A percentile compares a stretch with the other conserved stretches of the same genome.
Conservation (phyloP, 352 stramenopile genomes). For the Phytophthora macrochlamydospora region DNA sequence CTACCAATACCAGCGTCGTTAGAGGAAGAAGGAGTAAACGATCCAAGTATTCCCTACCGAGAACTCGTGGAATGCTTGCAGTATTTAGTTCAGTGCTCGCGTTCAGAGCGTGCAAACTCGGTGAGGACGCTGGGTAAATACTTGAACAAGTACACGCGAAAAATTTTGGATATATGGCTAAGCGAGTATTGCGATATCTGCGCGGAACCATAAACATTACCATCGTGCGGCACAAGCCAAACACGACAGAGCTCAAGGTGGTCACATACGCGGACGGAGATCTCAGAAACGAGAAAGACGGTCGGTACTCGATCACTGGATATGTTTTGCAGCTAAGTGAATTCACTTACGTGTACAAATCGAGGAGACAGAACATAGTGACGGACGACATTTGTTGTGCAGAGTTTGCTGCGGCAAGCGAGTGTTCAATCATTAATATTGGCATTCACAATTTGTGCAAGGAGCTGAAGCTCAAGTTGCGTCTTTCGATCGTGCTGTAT, state of each 20-base stretch:
- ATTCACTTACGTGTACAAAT: conserved; percentile 7
- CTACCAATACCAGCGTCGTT: neutral
- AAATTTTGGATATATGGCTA: conserved; percentile 1
- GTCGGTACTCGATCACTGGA: neutral
- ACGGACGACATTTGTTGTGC: conserved; percentile 9
- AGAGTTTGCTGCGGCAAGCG: conserved; percentile 13
- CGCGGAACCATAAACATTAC: too few species aligned
- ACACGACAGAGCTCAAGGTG: neutral
- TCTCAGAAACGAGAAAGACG: conserved; percentile 7
- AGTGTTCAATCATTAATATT: conserved; percentile 3
- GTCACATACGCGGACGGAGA: conserved; percentile 1
- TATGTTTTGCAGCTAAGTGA: conserved; percentile 10
- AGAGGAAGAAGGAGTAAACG: neutral
- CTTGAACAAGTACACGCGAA: neutral
- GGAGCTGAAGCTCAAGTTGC: conserved; percentile 1
- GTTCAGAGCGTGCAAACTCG: neutral
- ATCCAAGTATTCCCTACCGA: neutral
- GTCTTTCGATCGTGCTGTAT: neutral
- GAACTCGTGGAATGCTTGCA: conserved; percentile 3
- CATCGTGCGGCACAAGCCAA: neutral
- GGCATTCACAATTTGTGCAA: conserved; percentile 10
- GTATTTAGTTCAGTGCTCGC: conserved; percentile 1
- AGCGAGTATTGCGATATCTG: conserved; percentile 8
- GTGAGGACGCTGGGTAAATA: conserved; percentile 4
- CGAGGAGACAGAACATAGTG: neutral